phyloP scores from a whole-genome alignment of 495 filamentous ascomycete species.

The Podospora anserina region DNA sequence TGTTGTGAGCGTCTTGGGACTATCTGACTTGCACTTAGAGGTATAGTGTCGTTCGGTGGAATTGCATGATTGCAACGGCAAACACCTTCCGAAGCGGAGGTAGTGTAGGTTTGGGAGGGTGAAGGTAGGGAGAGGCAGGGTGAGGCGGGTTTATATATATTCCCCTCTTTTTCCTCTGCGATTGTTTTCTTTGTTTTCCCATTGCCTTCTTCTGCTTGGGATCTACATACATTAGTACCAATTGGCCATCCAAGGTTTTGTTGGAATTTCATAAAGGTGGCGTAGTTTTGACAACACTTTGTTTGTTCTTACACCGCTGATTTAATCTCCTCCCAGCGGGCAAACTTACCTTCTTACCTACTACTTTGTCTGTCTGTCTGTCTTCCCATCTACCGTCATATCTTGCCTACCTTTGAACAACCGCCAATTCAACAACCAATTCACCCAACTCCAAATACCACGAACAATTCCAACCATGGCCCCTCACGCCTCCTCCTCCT shows the following conservation, averaged over 20 bases:
- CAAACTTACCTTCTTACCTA: background rate
- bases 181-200: slow-evolving; percentile 2
- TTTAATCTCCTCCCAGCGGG: background rate
- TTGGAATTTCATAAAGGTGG: background rate
- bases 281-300: background rate
- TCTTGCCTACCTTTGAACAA: background rate
- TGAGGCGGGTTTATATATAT: background rate
- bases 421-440: background rate
- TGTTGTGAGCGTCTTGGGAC: slow-evolving; percentile 26
- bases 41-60: slow-evolving; percentile 44
- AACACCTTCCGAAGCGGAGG: slow-evolving; percentile 2
- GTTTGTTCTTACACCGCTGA: background rate
- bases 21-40: slow-evolving; percentile 65
- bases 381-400: background rate
- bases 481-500: slow-evolving; percentile 45
- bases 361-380: background rate
- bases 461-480: slow-evolving; percentile 43
- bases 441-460: too few species aligned
- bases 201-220: slow-evolving; percentile 2
- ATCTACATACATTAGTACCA: background rate
- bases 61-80: slow-evolving; percentile 7
- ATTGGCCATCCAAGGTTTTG: background rate
- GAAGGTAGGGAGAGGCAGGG: background rate
- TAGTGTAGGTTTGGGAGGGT: background rate
- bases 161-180: background rate